A percentile compares a stretch with the other conserved stretches of the same genome.
These are phyloP conservation scores for Lolium rigidum DNA, from an alignment of 176 grass and related monocot genomes.

Conservation along the genomic window DNA sequence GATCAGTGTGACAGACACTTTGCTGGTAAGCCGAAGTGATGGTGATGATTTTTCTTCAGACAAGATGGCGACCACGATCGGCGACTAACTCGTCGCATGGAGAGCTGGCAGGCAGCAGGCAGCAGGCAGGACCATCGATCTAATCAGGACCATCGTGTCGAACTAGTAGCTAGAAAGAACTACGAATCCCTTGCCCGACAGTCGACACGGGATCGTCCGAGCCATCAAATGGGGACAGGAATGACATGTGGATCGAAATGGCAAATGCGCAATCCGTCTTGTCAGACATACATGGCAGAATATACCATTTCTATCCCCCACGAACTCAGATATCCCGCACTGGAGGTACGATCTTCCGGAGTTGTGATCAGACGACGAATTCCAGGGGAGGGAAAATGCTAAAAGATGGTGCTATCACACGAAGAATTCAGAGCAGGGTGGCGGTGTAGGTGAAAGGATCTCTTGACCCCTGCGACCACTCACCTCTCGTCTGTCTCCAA, in stretches of 20 bases:
- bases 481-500: too few species aligned
- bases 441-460: too few species aligned
- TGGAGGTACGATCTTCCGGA: too few species aligned
- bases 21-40: too few species aligned
- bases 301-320: slow-evolving; percentile 10
- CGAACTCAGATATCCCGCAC: neutral
- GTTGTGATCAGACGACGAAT: too few species aligned
- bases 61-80: neutral
- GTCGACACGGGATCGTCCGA: neutral
- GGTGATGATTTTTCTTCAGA: neutral
- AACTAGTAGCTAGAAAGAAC: neutral
- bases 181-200: neutral
- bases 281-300: neutral
- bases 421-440: too few species aligned
- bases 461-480: too few species aligned
- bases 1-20: too few species aligned
- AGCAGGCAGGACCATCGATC: neutral
- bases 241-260: neutral
- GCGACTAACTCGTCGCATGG: neutral
- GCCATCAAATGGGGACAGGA: neutral
- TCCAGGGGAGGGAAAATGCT: too few species aligned
- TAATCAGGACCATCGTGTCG: neutral
- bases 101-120: neutral
- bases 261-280: neutral
- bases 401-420: too few species aligned